A percentile compares a stretch with the other conserved stretches of the same genome.
These are phyloP conservation scores for Corrigiola litoralis DNA, from an alignment of 179 eudicot genomes.

Conservation along the genomic window DNA sequence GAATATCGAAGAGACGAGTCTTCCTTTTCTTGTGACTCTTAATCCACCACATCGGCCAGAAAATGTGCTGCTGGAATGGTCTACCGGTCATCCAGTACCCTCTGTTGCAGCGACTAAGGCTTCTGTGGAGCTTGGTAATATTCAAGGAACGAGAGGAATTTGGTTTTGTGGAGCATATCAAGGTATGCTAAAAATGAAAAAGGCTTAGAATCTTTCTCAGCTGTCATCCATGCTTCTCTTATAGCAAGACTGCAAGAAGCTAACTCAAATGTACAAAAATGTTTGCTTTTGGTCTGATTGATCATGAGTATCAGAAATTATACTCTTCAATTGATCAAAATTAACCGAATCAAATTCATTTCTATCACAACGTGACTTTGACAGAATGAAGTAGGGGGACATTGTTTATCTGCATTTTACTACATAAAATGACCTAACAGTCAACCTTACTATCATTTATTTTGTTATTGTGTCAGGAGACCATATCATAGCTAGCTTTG, in stretches of 20 bases:
- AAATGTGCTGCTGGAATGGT: slow-evolving; percentile 67
- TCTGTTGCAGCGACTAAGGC: slow-evolving; percentile 91
- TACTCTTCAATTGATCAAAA: too few species aligned
- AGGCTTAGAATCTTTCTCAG: not conserved
- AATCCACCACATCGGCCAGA: slow-evolving; percentile 69
- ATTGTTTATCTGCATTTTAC: too few species aligned
- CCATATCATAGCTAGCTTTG: not conserved
- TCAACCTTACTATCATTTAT: too few species aligned
- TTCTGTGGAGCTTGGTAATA: slow-evolving; percentile 51
- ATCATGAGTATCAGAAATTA: not conserved
- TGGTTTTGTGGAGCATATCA: slow-evolving; percentile 99
- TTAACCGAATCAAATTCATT: too few species aligned
- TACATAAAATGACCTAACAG: too few species aligned
- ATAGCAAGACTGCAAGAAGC: too few species aligned
- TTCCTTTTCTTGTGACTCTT: slow-evolving; percentile 75
- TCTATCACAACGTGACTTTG: too few species aligned
- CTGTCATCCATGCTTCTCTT: not conserved
- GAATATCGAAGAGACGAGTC: slow-evolving; percentile 50
- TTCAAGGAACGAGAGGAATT: slow-evolving; percentile 91
- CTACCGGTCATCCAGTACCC: slow-evolving; percentile 85
- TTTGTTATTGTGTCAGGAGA: not conserved
- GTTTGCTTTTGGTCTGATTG: not conserved
- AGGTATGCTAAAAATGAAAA: slow-evolving; percentile 31
- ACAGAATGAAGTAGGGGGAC: too few species aligned
- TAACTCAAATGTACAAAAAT: not conserved